Evolutionary conservation across 2,329 filamentous ascomycete genomes (phyloP).

Genomic region (Aspergillus piperis): DNA sequence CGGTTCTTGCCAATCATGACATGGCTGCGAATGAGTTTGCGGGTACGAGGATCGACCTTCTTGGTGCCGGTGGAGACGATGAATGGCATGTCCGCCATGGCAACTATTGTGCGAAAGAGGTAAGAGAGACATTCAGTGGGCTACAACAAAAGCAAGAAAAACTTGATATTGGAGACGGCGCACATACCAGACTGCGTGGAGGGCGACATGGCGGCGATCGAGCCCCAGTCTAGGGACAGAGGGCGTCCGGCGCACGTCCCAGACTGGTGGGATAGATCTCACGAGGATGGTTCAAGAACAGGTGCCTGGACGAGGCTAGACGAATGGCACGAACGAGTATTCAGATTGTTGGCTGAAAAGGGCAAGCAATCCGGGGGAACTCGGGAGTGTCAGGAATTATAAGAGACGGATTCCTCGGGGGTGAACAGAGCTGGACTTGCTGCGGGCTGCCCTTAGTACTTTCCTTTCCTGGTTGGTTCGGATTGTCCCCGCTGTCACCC

Average conservation of each 20-base stretch:
- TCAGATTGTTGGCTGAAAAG: not conserved
- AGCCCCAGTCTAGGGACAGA: not conserved
- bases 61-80: slow-evolving; percentile 1
- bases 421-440: not conserved
- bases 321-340: not conserved
- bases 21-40: slow-evolving; percentile 44
- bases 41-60: slow-evolving; percentile 33
- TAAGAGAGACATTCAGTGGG: not conserved
- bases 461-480: not conserved
- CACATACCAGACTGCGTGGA: not conserved
- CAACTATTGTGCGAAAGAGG: not conserved
- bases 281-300: not conserved
- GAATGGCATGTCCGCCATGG: slow-evolving; percentile 1
- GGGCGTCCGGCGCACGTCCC: not conserved
- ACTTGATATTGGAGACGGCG: not conserved
- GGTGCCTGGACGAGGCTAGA: not conserved
- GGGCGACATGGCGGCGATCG: not conserved
- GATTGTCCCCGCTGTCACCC: not conserved
- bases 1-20: slow-evolving; percentile 49
- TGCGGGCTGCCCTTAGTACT: no score
- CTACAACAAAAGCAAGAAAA: not conserved
- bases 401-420: not conserved
- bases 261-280: not conserved
- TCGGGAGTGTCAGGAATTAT: not conserved
- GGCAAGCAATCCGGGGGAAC: not conserved